Base-by-base conservation (phyloP, 2,329 filamentous ascomycete genomes). In the Cercospora beticola region DNA sequence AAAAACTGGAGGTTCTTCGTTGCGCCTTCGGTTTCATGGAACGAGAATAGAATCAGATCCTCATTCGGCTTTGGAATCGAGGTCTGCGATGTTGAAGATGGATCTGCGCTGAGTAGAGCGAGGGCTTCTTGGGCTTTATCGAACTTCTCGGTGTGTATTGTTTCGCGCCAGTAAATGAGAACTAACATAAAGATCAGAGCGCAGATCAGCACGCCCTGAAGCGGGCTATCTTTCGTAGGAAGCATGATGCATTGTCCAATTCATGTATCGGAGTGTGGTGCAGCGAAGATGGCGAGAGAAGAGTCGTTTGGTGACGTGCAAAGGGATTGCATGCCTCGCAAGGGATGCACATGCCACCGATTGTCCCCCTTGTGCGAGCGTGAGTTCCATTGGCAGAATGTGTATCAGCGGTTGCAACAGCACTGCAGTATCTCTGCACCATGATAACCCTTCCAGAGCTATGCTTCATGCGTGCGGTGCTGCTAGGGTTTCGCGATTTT, bases 31-130 rank as follows among this genome's bases (percentile, higher is more conserved):
- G 65, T 70, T 23, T 72, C 70, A 21, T 46, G 54, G 49, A 65
- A 72, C 26, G 70, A 68, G 64, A 68, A 72, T 5, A 72, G 28
- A n/a, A 72, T 67, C 7, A 72, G 64, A 21, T 72, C 70, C 18
- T 52, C 26, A 14, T 66, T 63, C 33, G 21, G 21, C 18, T 18
- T 28, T 4, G 18, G 21, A 23, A 7, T 30, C 5, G 58, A 54
- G 46, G 10, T 36, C 69, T 68, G 30, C 70, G n/a, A n/a, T n/a
- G n/a, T n/a, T n/a, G n/a, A n/a, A n/a, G 18, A 7, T 58, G 8
- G 26, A 64, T 43, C n/a, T 36, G 33, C 2, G 21, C n/a, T 9
- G 21, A 65, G 33, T 12, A 23, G 36, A 59, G 62, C 62, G 18
- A 65, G 62, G 9, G 52, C 31, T 58, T 30, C 12, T 8, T 65